phyloP scores from a whole-genome alignment of 345 rosid species.

The Excoecaria cochinchinensis region DNA sequence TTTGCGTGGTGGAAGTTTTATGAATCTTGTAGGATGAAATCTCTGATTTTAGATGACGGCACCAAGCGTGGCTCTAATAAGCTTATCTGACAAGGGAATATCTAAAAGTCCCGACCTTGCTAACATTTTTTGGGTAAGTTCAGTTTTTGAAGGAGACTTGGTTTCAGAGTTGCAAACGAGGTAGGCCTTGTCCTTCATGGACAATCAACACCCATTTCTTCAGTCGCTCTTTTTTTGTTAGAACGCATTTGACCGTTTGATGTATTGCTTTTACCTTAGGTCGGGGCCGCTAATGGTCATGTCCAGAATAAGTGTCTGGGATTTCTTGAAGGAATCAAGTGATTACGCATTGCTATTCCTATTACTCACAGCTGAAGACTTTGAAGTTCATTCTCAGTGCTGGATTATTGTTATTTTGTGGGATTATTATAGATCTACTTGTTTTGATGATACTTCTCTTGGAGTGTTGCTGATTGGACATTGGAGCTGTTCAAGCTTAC shows the following conservation, averaged over 20 bases:
- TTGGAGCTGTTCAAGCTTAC: conserved; percentile 50
- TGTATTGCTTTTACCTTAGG: conserved; percentile 72
- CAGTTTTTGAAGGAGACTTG: conserved; percentile 36
- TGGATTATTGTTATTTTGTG: conserved; percentile 33
- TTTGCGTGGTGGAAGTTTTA: too few species aligned
- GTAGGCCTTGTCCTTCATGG: conserved; percentile 63
- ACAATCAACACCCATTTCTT: conserved; percentile 35
- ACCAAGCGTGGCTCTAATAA: too few species aligned
- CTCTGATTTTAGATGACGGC: too few species aligned
- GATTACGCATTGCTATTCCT: conserved; percentile 26
- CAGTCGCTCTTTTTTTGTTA: conserved; percentile 29
- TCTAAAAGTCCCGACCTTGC: not conserved
- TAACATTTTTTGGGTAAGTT: conserved; percentile 27
- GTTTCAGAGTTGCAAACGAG: conserved; percentile 43
- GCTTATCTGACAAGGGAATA: not conserved
- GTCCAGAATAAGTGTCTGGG: conserved; percentile 48
- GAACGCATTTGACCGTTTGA: conserved; percentile 60
- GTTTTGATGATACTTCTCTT: conserved; percentile 55
- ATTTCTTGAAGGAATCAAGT: conserved; percentile 57
- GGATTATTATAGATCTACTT: conserved; percentile 35
- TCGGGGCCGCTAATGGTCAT: conserved; percentile 46
- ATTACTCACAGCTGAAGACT: conserved; percentile 42
- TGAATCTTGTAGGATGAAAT: too few species aligned
- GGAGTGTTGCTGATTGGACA: conserved; percentile 58
- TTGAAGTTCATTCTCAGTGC: conserved; percentile 45